Conservation (phyloP, 1,284 basidiomycete species). For the Cryptococcus maquisensis region DNA sequence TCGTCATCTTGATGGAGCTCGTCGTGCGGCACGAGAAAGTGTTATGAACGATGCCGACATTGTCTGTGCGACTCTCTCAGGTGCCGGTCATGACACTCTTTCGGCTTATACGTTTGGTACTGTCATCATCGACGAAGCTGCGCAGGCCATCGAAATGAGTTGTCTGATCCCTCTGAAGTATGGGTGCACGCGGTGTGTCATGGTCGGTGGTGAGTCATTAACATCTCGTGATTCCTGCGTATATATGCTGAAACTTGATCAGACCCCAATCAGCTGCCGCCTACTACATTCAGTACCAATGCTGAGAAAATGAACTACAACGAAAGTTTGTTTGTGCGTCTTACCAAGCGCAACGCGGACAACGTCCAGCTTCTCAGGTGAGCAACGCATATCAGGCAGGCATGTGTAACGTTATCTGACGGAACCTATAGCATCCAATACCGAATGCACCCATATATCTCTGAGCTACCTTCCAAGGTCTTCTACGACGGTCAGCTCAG, state of each 20-base stretch:
- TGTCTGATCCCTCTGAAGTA: constrained; percentile 96
- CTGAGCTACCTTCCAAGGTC: constrained; percentile 69
- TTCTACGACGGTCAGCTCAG: constrained; percentile 81
- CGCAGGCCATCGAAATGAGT: constrained; percentile 92
- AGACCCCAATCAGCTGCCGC: constrained; percentile 97
- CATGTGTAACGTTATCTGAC: background rate
- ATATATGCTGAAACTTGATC: background rate
- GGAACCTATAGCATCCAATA: constrained; percentile 70
- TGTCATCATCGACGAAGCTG: constrained; percentile 96
- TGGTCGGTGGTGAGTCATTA: constrained; percentile 76
- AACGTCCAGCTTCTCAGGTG: constrained; percentile 88
- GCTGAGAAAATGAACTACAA: constrained; percentile 79
- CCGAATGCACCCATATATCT: constrained; percentile 62
- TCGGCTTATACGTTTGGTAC: constrained; percentile 87
- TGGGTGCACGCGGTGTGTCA: constrained; percentile 74
- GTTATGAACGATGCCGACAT: constrained; percentile 86
- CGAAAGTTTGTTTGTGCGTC: constrained; percentile 85
- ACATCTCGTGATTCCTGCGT: background rate
- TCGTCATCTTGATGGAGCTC: constrained; percentile 70
- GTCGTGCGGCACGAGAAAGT: constrained; percentile 67
- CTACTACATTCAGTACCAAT: constrained; percentile 88
- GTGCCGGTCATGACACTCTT: constrained; percentile 84
- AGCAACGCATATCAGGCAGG: constrained; percentile 12
- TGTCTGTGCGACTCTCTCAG: constrained; percentile 89
- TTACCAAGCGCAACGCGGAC: constrained; percentile 72